These are phyloP conservation scores for Annona cherimola DNA, from an alignment of 164 flowering plant genomes.

Conservation along the genomic window DNA sequence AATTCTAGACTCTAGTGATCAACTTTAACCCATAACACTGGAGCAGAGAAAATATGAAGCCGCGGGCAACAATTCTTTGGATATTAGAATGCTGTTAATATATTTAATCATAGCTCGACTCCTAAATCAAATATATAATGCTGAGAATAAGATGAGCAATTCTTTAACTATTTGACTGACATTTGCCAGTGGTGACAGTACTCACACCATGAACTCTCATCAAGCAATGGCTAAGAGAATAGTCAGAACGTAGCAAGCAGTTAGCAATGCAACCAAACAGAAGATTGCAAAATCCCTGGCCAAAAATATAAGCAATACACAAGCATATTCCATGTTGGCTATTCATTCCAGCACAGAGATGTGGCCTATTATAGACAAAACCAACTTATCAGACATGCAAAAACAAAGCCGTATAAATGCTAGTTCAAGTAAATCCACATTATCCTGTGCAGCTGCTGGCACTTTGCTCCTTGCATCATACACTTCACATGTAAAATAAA, in stretches of 20 bases:
- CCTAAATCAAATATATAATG: not conserved
- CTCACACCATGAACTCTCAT: not conserved
- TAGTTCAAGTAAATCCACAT: not conserved
- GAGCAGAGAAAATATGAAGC: not conserved
- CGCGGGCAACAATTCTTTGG: not conserved
- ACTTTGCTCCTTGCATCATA: not conserved
- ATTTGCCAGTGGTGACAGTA: not conserved
- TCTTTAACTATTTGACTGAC: not conserved
- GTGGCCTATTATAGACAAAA: not conserved
- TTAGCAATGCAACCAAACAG: too few species aligned
- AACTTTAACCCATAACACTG: not conserved
- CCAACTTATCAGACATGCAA: not conserved
- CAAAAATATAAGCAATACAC: too few species aligned
- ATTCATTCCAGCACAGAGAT: not conserved
- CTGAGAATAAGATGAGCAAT: not conserved
- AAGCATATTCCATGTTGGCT: not conserved
- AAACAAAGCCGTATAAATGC: not conserved
- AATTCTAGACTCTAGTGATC: not conserved
- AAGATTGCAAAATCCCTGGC: too few species aligned
- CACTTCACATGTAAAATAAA: not conserved
- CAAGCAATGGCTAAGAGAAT: too few species aligned
- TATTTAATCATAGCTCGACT: not conserved
- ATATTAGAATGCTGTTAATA: too few species aligned
- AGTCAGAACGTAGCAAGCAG: too few species aligned
- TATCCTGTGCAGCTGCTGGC: not conserved